Evolutionary conservation across 169 alveolate genomes (phyloP).

Genomic region (Eimeria acervulina): DNA sequence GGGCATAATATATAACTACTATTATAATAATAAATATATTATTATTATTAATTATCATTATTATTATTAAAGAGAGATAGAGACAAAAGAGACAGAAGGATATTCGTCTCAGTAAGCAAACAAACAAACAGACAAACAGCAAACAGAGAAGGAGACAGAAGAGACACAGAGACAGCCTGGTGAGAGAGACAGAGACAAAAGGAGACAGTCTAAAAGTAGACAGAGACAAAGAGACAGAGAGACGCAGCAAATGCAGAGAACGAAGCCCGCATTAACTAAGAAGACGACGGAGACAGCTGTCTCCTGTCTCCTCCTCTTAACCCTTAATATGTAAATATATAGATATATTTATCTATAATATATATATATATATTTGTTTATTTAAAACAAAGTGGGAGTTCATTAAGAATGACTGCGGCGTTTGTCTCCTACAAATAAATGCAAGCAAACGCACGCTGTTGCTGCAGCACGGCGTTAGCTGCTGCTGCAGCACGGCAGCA

Average conservation of each 20-base stretch:
- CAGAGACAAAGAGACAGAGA: background rate
- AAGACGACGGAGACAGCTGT: background rate
- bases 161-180: background rate
- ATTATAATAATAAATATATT: background rate
- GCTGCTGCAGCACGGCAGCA: no score
- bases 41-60: no score
- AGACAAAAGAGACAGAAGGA: background rate
- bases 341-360: no score
- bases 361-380: no score
- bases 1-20: background rate
- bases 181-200: no score
- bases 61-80: background rate
- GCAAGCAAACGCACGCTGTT: no score
- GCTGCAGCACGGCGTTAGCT: no score
- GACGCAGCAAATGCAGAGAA: background rate
- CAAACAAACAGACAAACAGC: background rate
- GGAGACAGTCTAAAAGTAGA: background rate
- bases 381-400: no score
- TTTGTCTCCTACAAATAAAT: background rate
- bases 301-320: no score
- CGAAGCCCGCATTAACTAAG: no score
- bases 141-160: background rate
- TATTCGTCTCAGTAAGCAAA: background rate
- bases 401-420: background rate
- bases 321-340: no score